Evolutionary conservation across 768 basidiomycete genomes (phyloP).

Genomic region (Piloderma croceum): DNA sequence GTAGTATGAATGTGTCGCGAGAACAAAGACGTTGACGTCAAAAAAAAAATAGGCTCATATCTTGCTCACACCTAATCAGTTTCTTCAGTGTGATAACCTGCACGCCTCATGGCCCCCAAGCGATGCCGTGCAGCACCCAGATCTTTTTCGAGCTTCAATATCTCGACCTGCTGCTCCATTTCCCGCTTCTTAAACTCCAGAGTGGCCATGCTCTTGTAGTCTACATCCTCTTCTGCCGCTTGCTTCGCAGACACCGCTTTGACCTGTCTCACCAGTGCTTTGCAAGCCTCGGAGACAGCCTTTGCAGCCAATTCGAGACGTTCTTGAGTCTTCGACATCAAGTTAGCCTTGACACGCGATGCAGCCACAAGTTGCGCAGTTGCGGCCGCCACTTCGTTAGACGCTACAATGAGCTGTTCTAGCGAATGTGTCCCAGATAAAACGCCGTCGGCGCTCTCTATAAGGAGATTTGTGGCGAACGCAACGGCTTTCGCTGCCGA

Average conservation of each 20-base stretch:
- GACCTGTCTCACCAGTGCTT: slow-evolving; percentile 92
- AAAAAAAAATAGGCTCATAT: slow-evolving; percentile 13
- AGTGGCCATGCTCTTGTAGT: slow-evolving; percentile 86
- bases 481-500: slow-evolving; percentile 98
- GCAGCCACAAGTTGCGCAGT: slow-evolving; percentile 99
- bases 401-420: slow-evolving; percentile 99
- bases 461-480: slow-evolving; percentile 90
- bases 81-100: slow-evolving; percentile 86
- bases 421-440: slow-evolving; percentile 93
- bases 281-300: slow-evolving; percentile 96
- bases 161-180: slow-evolving; percentile 99
- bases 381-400: slow-evolving; percentile 94
- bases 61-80: slow-evolving; percentile 42
- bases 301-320: slow-evolving; percentile 93
- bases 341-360: slow-evolving; percentile 93
- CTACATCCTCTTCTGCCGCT: slow-evolving; percentile 68
- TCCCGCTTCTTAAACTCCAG: slow-evolving; percentile 96
- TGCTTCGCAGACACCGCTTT: slow-evolving; percentile 90
- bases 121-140: slow-evolving; percentile 80
- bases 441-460: slow-evolving; percentile 97
- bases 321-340: slow-evolving; percentile 99
- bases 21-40: slow-evolving; percentile 22
- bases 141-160: slow-evolving; percentile 93
- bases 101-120: slow-evolving; percentile 79
- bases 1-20: too few relatives aligned